A percentile compares a stretch with the other conserved stretches of the same genome.
Conservation (phyloP, 83 land plant genomes). For the Thuja plicata region DNA sequence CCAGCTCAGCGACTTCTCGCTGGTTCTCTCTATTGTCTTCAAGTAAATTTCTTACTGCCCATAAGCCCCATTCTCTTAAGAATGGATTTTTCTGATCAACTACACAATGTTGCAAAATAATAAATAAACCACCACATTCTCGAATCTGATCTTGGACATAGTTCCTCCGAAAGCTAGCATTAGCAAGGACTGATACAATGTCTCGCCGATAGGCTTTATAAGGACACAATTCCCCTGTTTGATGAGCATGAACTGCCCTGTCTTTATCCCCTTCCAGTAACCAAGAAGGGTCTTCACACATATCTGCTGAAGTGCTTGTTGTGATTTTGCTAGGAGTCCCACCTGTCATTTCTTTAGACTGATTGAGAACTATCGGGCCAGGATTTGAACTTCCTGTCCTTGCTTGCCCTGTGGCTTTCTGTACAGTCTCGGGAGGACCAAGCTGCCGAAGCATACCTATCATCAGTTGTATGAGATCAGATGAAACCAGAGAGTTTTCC, state of each 20-base stretch:
- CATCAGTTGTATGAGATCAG: conserved; percentile 50
- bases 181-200: too few relatives aligned
- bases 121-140: conserved; percentile 24
- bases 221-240: conserved; percentile 26
- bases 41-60: conserved; percentile 72
- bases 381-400: too few relatives aligned
- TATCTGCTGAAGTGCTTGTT: neutral
- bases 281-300: neutral
- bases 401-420: too few relatives aligned
- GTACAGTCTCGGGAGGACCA: conserved; percentile 34
- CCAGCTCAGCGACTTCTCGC: conserved; percentile 49
- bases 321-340: conserved; percentile 18
- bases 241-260: neutral
- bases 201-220: conserved; percentile 56
- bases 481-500: conserved; percentile 36
- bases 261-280: conserved; percentile 12
- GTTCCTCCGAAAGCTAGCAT: too few relatives aligned
- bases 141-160: too few relatives aligned
- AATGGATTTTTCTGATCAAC: conserved; percentile 70
- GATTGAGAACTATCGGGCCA: neutral
- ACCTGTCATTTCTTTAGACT: neutral
- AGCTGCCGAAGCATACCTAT: conserved; percentile 61
- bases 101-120: conserved; percentile 85
- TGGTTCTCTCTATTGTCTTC: conserved; percentile 73
- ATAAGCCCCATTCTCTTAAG: conserved; percentile 19